phyloP scores from a whole-genome alignment of 2,329 filamentous ascomycete genomes.

The Tolypocladium sp. region DNA sequence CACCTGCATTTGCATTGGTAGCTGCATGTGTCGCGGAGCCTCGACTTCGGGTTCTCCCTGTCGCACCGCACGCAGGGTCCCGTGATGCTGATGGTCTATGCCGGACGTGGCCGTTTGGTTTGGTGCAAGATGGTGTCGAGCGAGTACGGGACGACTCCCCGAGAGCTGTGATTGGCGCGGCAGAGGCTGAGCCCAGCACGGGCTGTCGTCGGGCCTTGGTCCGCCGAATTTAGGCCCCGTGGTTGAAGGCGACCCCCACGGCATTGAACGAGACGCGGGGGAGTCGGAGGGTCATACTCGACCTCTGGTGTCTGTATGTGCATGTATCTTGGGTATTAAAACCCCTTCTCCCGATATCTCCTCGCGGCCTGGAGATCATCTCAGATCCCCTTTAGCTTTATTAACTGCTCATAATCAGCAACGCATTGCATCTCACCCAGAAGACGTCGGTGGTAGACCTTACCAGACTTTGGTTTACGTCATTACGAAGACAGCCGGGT shows the following conservation, averaged over 20 bases:
- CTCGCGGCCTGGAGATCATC: background rate
- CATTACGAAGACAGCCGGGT: background rate
- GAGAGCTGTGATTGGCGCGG: constrained; percentile 4
- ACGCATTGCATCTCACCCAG: background rate
- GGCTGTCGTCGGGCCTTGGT: background rate
- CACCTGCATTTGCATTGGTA: background rate
- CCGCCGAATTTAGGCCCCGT: background rate
- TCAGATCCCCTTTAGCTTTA: background rate
- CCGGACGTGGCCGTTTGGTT: background rate
- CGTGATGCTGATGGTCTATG: background rate
- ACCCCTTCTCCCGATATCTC: background rate
- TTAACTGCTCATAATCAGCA: background rate
- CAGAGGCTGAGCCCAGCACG: background rate
- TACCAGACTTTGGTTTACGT: background rate
- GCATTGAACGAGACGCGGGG: background rate
- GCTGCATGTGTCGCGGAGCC: background rate
- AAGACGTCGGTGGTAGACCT: background rate
- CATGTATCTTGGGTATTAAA: background rate
- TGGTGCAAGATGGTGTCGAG: background rate
- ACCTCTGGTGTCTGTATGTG: background rate
- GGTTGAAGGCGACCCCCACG: background rate
- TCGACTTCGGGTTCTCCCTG: background rate
- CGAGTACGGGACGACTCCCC: background rate
- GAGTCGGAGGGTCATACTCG: background rate
- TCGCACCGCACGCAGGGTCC: background rate